These are phyloP conservation scores for Flaveria robusta DNA, from an alignment of 129 eudicot species.

Conservation along the genomic window DNA sequence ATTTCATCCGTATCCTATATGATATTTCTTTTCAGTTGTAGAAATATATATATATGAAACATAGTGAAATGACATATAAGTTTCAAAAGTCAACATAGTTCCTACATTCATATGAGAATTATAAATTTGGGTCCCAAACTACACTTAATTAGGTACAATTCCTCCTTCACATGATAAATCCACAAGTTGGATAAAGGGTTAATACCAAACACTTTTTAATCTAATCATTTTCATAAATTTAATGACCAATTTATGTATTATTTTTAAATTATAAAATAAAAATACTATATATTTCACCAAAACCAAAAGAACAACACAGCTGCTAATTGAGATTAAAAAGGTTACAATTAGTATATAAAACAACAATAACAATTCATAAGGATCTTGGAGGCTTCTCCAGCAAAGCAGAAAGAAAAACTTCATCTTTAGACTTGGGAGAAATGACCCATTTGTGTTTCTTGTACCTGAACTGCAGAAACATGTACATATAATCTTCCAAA, in stretches of 20 bases:
- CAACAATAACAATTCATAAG: slow-evolving; percentile 34
- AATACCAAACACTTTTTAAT: background rate
- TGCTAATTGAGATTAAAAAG: background rate
- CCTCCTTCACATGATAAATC: slow-evolving; percentile 1
- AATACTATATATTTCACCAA: background rate
- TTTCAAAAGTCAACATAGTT: background rate
- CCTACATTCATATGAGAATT: background rate
- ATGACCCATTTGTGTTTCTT: slow-evolving; percentile 87
- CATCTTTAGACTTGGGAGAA: slow-evolving; percentile 77
- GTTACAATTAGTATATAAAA: background rate
- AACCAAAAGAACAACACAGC: background rate
- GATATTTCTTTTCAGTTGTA: too few relatives aligned
- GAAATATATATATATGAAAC: too few relatives aligned
- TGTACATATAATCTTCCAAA: slow-evolving; percentile 90
- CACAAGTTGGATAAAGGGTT: background rate
- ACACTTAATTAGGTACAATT: background rate
- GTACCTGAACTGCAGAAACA: slow-evolving; percentile 97
- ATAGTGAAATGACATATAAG: too few relatives aligned
- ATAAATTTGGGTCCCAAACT: background rate
- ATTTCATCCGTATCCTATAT: too few relatives aligned
- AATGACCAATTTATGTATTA: background rate
- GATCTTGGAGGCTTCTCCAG: slow-evolving; percentile 93
- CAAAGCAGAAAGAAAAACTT: slow-evolving; percentile 87
- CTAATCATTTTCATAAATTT: background rate
- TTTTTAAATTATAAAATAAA: background rate